phyloP scores from a whole-genome alignment of 2,329 filamentous ascomycete genomes.

The Pleoardoris graminearum region DNA sequence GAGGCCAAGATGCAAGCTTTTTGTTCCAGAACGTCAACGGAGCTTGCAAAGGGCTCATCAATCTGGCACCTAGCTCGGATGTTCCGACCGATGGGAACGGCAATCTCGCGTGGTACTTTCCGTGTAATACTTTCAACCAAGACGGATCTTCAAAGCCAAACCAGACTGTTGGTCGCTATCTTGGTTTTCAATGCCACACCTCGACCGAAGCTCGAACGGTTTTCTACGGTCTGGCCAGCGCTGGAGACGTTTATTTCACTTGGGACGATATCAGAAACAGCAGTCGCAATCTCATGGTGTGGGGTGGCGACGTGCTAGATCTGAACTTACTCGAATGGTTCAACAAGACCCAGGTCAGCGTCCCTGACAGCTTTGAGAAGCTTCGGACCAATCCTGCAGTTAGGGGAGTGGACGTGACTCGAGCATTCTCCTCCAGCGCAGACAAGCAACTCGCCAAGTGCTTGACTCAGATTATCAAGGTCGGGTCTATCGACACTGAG shows the following conservation, averaged over 20 bases:
- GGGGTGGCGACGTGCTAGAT: slow-evolving; percentile 91
- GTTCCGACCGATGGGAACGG: slow-evolving; percentile 72
- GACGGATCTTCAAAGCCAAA: slow-evolving; percentile 85
- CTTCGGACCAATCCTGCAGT: slow-evolving; percentile 72
- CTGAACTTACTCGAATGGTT: slow-evolving; percentile 89
- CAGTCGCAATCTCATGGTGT: slow-evolving; percentile 88
- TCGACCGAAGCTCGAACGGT: slow-evolving; percentile 66
- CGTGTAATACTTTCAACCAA: slow-evolving; percentile 88
- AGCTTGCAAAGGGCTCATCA: slow-evolving; percentile 90
- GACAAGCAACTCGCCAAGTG: slow-evolving; percentile 87
- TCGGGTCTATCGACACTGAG: slow-evolving; percentile 93
- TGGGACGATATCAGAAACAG: slow-evolving; percentile 93
- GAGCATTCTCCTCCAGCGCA: slow-evolving; percentile 74
- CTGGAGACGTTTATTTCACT: slow-evolving; percentile 91
- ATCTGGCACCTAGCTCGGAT: slow-evolving; percentile 67
- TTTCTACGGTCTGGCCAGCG: slow-evolving; percentile 72
- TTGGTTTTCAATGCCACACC: slow-evolving; percentile 89
- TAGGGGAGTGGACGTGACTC: slow-evolving; percentile 85
- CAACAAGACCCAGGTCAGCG: slow-evolving; percentile 75
- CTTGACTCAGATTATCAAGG: slow-evolving; percentile 90
- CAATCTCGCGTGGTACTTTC: slow-evolving; percentile 95
- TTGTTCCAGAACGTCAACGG: slow-evolving; percentile 99
- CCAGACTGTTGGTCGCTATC: slow-evolving; percentile 71
- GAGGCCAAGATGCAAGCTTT: slow-evolving; percentile 93
- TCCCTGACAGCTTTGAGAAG: slow-evolving; percentile 77